Percentiles rank a stretch among this genome's conserved stretches.
These are phyloP conservation scores for Physocladia obscura DNA, from an alignment of 192 early-diverging fungal species.

Conservation along the genomic window DNA sequence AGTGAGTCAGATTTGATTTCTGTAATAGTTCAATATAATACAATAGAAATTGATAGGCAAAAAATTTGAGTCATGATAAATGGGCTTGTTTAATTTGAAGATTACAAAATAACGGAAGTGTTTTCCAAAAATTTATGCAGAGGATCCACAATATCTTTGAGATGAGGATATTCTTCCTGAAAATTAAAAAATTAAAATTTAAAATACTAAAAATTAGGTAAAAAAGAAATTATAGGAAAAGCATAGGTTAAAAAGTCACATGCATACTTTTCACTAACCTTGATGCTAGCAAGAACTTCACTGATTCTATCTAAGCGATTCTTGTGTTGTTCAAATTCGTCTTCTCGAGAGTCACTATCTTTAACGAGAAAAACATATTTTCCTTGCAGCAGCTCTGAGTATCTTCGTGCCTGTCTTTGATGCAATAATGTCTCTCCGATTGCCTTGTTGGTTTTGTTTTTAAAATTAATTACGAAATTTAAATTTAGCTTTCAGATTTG, in stretches of 20 bases:
- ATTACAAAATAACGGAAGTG: constrained; percentile 20
- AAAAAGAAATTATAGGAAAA: background rate
- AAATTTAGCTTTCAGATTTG: background rate
- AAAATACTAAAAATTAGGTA: background rate
- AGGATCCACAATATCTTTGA: constrained; percentile 17
- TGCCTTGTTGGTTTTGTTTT: constrained; percentile 7
- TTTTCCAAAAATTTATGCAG: constrained; percentile 16
- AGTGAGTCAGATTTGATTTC: no score
- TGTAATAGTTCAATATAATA: no score
- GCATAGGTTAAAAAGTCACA: background rate
- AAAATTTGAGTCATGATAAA: no score
- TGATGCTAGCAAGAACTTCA: constrained; percentile 34
- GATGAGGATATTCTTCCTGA: constrained; percentile 22
- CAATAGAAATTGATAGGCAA: no score
- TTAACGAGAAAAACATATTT: constrained; percentile 48
- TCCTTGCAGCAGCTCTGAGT: constrained; percentile 43
- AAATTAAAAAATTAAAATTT: no score
- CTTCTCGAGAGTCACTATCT: constrained; percentile 30
- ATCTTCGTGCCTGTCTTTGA: constrained; percentile 49
- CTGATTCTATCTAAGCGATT: constrained; percentile 41
- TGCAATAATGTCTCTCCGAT: constrained; percentile 42
- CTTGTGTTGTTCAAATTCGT: constrained; percentile 35
- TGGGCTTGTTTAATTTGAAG: no score
- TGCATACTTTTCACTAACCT: constrained; percentile 33
- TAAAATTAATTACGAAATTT: constrained; percentile 19